A percentile compares a stretch with the other conserved stretches of the same genome.
phyloP scores from a whole-genome alignment of 1,139 yeast species.

The Geotrichum aggregatum region DNA sequence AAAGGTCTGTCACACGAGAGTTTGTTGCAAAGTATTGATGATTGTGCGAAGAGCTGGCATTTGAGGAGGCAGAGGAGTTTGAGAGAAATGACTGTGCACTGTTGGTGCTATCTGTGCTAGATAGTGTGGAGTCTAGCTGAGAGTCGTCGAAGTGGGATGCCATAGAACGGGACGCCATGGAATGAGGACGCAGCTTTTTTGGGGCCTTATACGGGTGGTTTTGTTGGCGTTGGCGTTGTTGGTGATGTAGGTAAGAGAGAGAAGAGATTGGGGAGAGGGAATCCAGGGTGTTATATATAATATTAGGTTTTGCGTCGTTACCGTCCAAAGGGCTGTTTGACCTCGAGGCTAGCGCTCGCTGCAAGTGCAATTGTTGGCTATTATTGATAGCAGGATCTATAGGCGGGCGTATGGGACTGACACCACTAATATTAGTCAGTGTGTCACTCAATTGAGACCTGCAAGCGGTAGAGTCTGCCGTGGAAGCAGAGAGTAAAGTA shows the following conservation, averaged over 20 bases:
- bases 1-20: neutral
- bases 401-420: neutral
- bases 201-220: neutral
- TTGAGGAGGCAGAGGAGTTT: conserved; percentile 1
- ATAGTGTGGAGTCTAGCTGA: conserved; percentile 8
- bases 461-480: neutral
- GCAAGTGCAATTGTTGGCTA: no score
- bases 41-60: neutral
- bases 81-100: conserved; percentile 3
- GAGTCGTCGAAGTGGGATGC: conserved; percentile 9
- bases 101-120: conserved; percentile 2
- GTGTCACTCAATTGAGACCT: neutral
- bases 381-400: neutral
- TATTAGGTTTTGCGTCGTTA: neutral
- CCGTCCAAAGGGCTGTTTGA: neutral
- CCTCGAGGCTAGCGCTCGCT: no score
- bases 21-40: neutral
- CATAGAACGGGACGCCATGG: neutral
- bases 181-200: neutral
- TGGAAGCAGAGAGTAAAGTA: neutral
- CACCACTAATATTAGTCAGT: neutral
- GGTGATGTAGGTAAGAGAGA: neutral
- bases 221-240: neutral
- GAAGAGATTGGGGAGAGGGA: neutral
- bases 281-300: neutral